Base-by-base conservation (phyloP, 2,329 filamentous ascomycete species). In the Cylindrodendrum hubeiense region DNA sequence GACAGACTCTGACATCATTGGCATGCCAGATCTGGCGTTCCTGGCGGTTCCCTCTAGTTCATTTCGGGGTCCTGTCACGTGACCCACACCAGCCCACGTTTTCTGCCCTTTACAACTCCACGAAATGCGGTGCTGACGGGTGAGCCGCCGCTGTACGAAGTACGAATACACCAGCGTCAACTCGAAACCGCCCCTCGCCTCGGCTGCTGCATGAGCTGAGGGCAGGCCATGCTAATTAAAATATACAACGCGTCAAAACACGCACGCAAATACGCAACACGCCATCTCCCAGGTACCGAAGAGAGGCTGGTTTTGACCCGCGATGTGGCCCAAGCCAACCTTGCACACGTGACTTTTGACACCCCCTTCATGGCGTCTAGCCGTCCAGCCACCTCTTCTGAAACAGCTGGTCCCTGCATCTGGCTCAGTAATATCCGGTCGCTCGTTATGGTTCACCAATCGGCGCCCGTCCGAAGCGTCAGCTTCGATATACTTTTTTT, bases 1-100 rank as follows among this genome's bases (percentile, higher is more conserved):
- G 56, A 59, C 49, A 46, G 44, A 57, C 26, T n/a, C 37, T 39
- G 37, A 39, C 37, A 39, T 39, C 37, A 39, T n/a, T 7, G 15
- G 15, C 37, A 39, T 39, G 19, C 47, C 56, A 47, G 50, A 47
- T 47, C 24, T 33, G 4, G 15, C 9, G 15, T 21, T 9, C 41
- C 41, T 22, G 33, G 41, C 43, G 37, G 13, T 7, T n/a, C n/a
- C 37, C 15, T 39, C 37, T 39, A 39, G 15, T n/a, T n/a, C 15
- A n/a, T 39, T 39, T 39, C 9, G 37, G 4, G 8, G 8, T 8
- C 3, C n/a, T 21, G 8, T 69, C 68, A 70, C 60, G 69, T 72
- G 65, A 4, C 13, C 2, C 34, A 37, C 5, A 39, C n/a, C 37
- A 39, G 37, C 5, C 2, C 15, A 17, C 17, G 4, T n/a, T 9